Evolutionary conservation across 1,139 yeast genomes (phyloP), one percentile per base, ranked within the genome.

Genomic region (Casaregolazyma suthepensis): DNA sequence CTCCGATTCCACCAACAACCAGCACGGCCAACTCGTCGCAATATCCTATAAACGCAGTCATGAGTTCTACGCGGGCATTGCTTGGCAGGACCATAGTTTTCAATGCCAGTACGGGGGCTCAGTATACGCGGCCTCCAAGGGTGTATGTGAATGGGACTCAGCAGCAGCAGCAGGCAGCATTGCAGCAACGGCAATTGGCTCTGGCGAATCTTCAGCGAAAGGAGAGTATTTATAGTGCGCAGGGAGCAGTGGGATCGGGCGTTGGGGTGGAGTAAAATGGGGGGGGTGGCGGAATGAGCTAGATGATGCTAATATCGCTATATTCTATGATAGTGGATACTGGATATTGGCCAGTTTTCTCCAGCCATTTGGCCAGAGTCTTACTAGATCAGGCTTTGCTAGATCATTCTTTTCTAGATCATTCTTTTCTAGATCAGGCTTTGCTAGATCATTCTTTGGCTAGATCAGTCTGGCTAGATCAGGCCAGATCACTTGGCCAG

Each of bases 61-160:
- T 69, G 70, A 60, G 66, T 3, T 60, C 66, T 2, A 67, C 73
- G 0, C 69, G 70, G 2, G 63, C 66, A 1, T 59, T 70, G 13
- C 55, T 68, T 31, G 73, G 73, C 5, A 61, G 73, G 7, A 60
- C 73, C 6, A 57, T 69, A 19, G 66, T 70, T 15, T 66, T 62
- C 55, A 70, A 70, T 48, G 60, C 69, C 5, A 51, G 51, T 9
- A 56, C 67, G 1, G 63, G 65, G n/a, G 61, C 63, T 18, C 65
- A 61, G 52, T 59, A 59, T 49, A 61, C 66, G 19, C 60, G 72
- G 10, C 72, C 72, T 1, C 66, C 71, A 13, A 60, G 71, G 18
- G 67, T 67, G 5, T 63, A 61, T 45, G 57, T 62, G 19, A 60
- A 59, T 35, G 54, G 56, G 12, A 53, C 43, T 17, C 66, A 59